Evolutionary conservation across 164 flowering plant species (phyloP).

Genomic region (Paratinospora sagittata): DNA sequence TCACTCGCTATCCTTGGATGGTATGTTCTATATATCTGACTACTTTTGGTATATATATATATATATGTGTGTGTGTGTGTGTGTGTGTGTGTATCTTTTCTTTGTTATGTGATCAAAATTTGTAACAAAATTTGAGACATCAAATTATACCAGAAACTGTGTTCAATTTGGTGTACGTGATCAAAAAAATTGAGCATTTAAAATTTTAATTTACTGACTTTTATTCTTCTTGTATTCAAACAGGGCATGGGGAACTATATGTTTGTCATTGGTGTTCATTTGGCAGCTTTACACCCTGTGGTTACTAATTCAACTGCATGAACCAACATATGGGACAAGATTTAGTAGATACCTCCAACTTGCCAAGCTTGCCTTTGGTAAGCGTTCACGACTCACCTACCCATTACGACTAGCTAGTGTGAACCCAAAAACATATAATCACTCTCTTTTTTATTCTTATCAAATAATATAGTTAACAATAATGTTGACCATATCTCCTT

Average conservation of each 20-base stretch:
- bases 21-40: constrained; percentile 23
- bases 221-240: not conserved
- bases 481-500: not conserved
- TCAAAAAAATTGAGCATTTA: too few relatives aligned
- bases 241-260: constrained; percentile 75
- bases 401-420: not conserved
- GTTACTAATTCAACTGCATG: constrained; percentile 64
- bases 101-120: too few relatives aligned
- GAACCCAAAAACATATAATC: too few relatives aligned
- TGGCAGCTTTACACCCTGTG: constrained; percentile 77
- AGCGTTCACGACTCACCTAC: not conserved
- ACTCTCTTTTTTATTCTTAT: not conserved
- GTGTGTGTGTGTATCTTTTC: too few relatives aligned
- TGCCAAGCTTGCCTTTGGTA: constrained; percentile 62
- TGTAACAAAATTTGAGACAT: too few relatives aligned
- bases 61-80: too few relatives aligned
- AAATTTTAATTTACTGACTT: not conserved
- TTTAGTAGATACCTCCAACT: constrained; percentile 60
- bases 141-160: too few relatives aligned
- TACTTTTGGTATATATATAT: too few relatives aligned
- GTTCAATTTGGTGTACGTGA: too few relatives aligned
- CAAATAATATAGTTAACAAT: too few relatives aligned
- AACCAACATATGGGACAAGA: constrained; percentile 44
- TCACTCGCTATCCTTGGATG: constrained; percentile 76
- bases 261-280: constrained; percentile 39